A percentile compares a stretch with the other conserved stretches of the same genome.
phyloP scores from a whole-genome alignment of 305 asterid genomes.

The Fraxinus albicans region DNA sequence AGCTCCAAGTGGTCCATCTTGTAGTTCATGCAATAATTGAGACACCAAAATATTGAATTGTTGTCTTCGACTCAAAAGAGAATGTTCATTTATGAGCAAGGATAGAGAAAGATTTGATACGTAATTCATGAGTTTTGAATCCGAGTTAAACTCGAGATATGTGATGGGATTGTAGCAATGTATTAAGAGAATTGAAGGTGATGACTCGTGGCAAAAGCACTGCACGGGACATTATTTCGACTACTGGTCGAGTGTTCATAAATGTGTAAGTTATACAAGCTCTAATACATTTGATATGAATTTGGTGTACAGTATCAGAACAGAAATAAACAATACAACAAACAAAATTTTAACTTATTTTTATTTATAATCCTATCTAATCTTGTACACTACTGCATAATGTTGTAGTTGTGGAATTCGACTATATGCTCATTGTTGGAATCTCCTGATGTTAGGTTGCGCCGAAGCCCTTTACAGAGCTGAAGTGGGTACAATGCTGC shows the following conservation, averaged over 20 bases:
- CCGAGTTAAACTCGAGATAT: not conserved
- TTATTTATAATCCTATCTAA: not conserved
- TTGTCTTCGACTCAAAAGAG: not conserved
- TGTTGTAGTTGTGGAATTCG: not conserved
- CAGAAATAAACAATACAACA: not conserved
- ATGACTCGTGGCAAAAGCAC: slow-evolving; percentile 30
- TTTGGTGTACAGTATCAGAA: not conserved
- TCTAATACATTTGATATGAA: not conserved
- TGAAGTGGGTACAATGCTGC: slow-evolving; percentile 9
- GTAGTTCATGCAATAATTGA: not conserved
- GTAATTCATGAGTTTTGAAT: not conserved
- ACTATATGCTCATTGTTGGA: not conserved
- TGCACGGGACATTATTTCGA: slow-evolving; percentile 37
- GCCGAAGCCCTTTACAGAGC: slow-evolving; percentile 24
- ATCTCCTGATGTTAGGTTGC: slow-evolving; percentile 21
- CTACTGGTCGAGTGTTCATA: slow-evolving; percentile 32
- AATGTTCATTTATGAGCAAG: not conserved
- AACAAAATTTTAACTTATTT: not conserved
- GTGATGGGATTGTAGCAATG: slow-evolving; percentile 16
- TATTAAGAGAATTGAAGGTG: slow-evolving; percentile 31
- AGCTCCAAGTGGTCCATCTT: not conserved
- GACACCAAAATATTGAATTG: not conserved
- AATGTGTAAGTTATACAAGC: slow-evolving; percentile 26
- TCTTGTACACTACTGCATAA: not conserved
- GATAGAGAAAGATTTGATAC: not conserved